Conservation (phyloP, 768 basidiomycete species). For the Boletus rufocinnamomeus region DNA sequence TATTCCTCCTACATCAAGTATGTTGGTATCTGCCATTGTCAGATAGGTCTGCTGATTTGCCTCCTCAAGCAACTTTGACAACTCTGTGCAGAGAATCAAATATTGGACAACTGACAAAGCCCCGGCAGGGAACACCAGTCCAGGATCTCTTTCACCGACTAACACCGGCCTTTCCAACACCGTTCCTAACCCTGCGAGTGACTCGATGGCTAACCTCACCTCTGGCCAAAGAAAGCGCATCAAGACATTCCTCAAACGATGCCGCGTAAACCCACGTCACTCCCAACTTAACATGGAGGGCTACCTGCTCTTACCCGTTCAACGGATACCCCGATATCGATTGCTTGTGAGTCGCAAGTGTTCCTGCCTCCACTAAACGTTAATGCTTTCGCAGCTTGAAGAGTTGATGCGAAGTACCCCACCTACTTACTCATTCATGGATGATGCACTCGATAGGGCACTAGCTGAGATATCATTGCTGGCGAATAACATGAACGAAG, state of each 20-base stretch:
- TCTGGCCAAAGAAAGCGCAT: conserved; percentile 87
- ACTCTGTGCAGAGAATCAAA: conserved; percentile 83
- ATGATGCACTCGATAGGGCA: conserved; percentile 84
- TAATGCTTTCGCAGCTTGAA: conserved; percentile 54
- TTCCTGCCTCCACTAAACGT: conserved; percentile 1
- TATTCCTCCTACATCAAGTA: conserved; percentile 98
- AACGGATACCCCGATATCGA: conserved; percentile 96
- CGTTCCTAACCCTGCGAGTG: conserved; percentile 40
- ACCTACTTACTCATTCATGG: conserved; percentile 70
- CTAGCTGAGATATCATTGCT: conserved; percentile 84
- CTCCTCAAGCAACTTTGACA: conserved; percentile 83
- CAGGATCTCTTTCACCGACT: conserved; percentile 50
- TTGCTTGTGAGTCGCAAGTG: conserved; percentile 65
- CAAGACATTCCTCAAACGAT: conserved; percentile 86
- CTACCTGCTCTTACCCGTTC: conserved; percentile 91
- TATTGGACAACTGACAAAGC: conserved; percentile 74
- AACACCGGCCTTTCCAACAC: conserved; percentile 61
- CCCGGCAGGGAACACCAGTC: conserved; percentile 39
- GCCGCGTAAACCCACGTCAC: conserved; percentile 85
- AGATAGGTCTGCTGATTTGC: conserved; percentile 14
- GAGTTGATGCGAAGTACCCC: conserved; percentile 84
- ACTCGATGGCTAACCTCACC: conserved; percentile 59
- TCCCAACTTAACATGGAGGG: conserved; percentile 94
- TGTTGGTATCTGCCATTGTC: conserved; percentile 31
- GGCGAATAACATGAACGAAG: conserved; percentile 97